These are phyloP conservation scores for Sechiopsis laciniata DNA, from an alignment of 306 rosid genomes.

Conservation along the genomic window DNA sequence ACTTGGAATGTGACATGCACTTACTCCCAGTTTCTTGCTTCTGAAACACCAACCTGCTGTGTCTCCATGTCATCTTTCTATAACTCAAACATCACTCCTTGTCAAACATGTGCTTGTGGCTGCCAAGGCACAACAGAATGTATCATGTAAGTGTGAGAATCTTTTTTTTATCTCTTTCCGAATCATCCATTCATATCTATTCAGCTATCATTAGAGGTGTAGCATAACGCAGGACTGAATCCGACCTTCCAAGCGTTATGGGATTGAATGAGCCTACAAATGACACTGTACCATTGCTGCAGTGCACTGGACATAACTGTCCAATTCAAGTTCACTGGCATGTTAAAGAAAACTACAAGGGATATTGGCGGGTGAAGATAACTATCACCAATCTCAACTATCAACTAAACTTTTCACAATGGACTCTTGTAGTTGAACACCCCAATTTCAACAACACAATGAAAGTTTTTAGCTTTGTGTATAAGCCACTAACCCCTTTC, in stretches of 20 bases:
- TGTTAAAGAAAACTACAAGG: slow-evolving; percentile 62
- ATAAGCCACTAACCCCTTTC: slow-evolving; percentile 73
- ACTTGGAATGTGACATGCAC: slow-evolving; percentile 74
- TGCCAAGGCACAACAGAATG: slow-evolving; percentile 61
- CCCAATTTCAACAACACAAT: slow-evolving; percentile 82
- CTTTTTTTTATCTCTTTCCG: background rate
- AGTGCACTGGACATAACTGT: slow-evolving; percentile 77
- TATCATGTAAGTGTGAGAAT: slow-evolving; percentile 42
- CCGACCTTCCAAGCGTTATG: slow-evolving; percentile 42
- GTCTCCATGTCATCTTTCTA: slow-evolving; percentile 86
- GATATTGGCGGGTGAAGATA: slow-evolving; percentile 73
- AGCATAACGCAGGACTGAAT: slow-evolving; percentile 41
- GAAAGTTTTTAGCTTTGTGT: slow-evolving; percentile 76
- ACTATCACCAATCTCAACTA: slow-evolving; percentile 70
- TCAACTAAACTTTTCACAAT: slow-evolving; percentile 54
- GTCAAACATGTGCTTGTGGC: slow-evolving; percentile 83
- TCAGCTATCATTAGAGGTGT: background rate
- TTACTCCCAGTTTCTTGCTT: slow-evolving; percentile 80
- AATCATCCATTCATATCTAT: background rate
- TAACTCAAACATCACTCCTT: slow-evolving; percentile 56
- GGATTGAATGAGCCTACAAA: slow-evolving; percentile 39
- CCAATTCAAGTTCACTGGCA: slow-evolving; percentile 65
- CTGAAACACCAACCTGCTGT: slow-evolving; percentile 78
- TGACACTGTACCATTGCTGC: slow-evolving; percentile 57
- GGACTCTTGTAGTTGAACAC: slow-evolving; percentile 78